phyloP scores from a whole-genome alignment of 129 eudicot genomes.

The Sambucus nigra region DNA sequence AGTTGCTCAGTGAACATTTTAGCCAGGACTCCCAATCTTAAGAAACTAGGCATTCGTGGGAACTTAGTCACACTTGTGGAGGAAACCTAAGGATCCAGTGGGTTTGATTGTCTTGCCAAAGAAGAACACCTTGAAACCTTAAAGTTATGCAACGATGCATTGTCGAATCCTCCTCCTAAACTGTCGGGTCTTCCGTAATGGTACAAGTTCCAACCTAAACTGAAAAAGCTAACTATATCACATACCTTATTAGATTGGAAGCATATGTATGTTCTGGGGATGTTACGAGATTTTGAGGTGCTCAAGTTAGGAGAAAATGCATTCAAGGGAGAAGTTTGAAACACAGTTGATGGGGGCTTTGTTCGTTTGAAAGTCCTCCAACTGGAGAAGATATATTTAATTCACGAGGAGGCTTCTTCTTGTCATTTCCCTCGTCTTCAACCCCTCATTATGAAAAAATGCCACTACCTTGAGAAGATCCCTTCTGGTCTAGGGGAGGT shows the following conservation, averaged over 20 bases:
- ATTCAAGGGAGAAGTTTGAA: conserved; percentile 33
- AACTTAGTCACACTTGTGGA: too few species aligned
- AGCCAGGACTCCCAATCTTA: too few species aligned
- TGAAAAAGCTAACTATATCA: conserved; percentile 31
- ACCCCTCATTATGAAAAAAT: conserved; percentile 17
- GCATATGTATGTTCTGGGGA: conserved; percentile 29
- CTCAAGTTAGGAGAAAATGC: conserved; percentile 32
- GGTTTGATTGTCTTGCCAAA: too few species aligned
- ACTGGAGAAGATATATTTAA: conserved; percentile 22
- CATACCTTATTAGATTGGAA: conserved; percentile 32
- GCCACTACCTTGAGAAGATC: conserved; percentile 15
- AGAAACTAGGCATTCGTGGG: too few species aligned
- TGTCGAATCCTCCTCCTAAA: conserved; percentile 15
- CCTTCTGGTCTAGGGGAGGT: conserved; percentile 35
- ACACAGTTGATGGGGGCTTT: conserved; percentile 34
- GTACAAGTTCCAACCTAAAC: conserved; percentile 27
- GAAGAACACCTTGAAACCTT: conserved; percentile 34
- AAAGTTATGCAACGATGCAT: conserved; percentile 25
- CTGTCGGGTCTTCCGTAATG: conserved; percentile 10
- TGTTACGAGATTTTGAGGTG: conserved; percentile 44
- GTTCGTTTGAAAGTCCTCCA: conserved; percentile 22
- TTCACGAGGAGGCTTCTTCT: conserved; percentile 26
- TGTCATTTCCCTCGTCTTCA: conserved; percentile 32
- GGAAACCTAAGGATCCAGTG: too few species aligned
- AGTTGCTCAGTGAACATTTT: too few species aligned